Conservation (phyloP, 345 rosid genomes). For the Gossypium thurberi region DNA sequence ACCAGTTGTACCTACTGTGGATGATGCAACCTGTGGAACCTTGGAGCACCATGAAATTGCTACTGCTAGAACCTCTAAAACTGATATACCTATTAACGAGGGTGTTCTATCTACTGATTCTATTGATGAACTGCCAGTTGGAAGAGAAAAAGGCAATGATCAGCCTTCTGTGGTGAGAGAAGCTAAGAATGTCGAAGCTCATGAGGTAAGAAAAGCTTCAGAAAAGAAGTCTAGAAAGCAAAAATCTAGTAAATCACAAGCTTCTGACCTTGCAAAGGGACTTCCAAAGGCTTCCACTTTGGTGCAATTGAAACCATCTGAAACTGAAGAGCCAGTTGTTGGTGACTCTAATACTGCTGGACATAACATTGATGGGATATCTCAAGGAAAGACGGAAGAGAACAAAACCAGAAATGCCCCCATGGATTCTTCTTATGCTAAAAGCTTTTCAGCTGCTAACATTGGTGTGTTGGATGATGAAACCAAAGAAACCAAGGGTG, state of each 20-base stretch:
- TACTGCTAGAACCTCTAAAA: conserved; percentile 27
- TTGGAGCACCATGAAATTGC: conserved; percentile 17
- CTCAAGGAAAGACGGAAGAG: conserved; percentile 23
- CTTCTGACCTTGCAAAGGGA: conserved; percentile 55
- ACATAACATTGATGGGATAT: conserved; percentile 20
- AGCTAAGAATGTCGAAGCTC: conserved; percentile 40
- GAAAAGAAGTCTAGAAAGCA: conserved; percentile 88
- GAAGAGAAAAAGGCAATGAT: conserved; percentile 28
- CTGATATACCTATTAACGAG: conserved; percentile 21
- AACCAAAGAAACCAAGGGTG: conserved; percentile 32
- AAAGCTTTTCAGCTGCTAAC: conserved; percentile 24
- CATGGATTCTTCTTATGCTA: conserved; percentile 28
- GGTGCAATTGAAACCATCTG: conserved; percentile 44
- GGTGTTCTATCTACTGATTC: conserved; percentile 23
- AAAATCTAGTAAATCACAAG: conserved; percentile 46
- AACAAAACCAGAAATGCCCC: conserved; percentile 25
- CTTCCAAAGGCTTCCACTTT: conserved; percentile 28
- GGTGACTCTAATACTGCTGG: conserved; percentile 23
- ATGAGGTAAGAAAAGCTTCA: conserved; percentile 53
- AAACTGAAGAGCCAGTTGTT: conserved; percentile 30
- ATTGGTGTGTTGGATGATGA: conserved; percentile 27
- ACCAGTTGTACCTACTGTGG: conserved; percentile 10
- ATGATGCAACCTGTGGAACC: conserved; percentile 15
- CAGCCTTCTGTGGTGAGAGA: conserved; percentile 32
- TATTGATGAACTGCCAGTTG: conserved; percentile 23